A percentile compares a stretch with the other conserved stretches of the same genome.
Evolutionary conservation across 2,329 filamentous ascomycete species (phyloP).

Genomic region (Colletotrichum limetticola): DNA sequence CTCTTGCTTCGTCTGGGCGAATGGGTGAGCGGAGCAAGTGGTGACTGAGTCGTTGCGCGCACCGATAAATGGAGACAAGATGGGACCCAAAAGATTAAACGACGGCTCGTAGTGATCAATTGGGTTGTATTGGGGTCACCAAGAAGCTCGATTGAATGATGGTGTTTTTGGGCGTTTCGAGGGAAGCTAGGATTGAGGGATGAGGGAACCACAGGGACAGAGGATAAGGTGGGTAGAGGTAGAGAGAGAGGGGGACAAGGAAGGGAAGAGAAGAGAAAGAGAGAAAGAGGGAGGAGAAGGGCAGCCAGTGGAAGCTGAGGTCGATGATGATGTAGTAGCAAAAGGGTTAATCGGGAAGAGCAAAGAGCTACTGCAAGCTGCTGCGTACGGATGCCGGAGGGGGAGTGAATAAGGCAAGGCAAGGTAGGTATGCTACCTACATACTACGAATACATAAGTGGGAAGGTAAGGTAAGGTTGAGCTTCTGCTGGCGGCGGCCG

Average conservation of each 20-base stretch:
- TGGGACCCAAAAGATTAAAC: constrained; percentile 32
- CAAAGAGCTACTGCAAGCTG: background rate
- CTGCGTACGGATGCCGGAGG: background rate
- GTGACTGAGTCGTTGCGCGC: constrained; percentile 33
- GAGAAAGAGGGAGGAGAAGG: constrained; percentile 5
- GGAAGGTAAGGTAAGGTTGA: background rate
- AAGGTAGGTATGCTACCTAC: background rate
- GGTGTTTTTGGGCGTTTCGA: background rate
- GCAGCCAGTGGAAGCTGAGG: constrained; percentile 18
- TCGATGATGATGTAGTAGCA: constrained; percentile 30
- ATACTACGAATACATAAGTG: background rate
- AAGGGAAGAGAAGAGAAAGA: background rate
- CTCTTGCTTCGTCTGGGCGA: constrained; percentile 12
- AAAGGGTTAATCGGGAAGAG: background rate
- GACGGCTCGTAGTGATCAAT: constrained; percentile 25
- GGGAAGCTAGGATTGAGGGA: background rate
- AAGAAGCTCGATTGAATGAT: background rate
- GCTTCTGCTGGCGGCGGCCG: constrained; percentile 25
- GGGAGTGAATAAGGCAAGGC: background rate
- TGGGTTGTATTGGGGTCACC: constrained; percentile 30
- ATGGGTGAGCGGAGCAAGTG: constrained; percentile 20
- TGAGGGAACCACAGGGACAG: background rate
- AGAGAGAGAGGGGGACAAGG: background rate
- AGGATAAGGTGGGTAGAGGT: background rate
- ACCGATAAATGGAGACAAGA: constrained; percentile 30